These are phyloP conservation scores for Madurella mycetomatis DNA, from an alignment of 2,329 filamentous ascomycete genomes.

Conservation along the genomic window DNA sequence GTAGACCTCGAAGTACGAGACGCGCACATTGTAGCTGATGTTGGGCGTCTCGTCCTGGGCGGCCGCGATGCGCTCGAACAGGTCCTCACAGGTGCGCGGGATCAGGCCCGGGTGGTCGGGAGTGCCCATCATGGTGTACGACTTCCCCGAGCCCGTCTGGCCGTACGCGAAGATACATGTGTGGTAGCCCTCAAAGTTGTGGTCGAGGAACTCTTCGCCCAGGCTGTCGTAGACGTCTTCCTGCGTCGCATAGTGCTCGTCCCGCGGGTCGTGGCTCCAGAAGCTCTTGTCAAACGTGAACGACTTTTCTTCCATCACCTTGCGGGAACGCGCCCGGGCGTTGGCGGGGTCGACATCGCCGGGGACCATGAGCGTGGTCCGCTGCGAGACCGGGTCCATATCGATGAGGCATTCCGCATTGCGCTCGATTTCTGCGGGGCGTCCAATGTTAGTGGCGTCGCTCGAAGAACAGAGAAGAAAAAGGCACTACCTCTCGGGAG, in stretches of 20 bases:
- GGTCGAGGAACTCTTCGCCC: slow-evolving; percentile 94
- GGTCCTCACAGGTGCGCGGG: slow-evolving; percentile 88
- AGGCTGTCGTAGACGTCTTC: slow-evolving; percentile 91
- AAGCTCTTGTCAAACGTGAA: slow-evolving; percentile 98
- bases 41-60: slow-evolving; percentile 75
- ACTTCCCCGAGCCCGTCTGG: slow-evolving; percentile 95
- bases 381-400: slow-evolving; percentile 85
- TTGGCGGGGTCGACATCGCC: slow-evolving; percentile 47
- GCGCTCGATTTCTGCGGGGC: slow-evolving; percentile 68
- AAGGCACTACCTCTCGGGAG: slow-evolving; percentile 62
- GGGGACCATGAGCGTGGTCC: slow-evolving; percentile 66
- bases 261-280: slow-evolving; percentile 81
- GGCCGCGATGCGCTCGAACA: slow-evolving; percentile 87
- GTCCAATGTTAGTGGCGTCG: background rate
- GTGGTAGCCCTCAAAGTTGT: slow-evolving; percentile 99
- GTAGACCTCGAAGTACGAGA: slow-evolving; percentile 99
- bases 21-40: slow-evolving; percentile 93
- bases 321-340: slow-evolving; percentile 60
- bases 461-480: too few species aligned
- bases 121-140: slow-evolving; percentile 96
- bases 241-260: slow-evolving; percentile 85
- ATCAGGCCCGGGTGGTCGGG: slow-evolving; percentile 85
- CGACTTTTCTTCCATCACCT: slow-evolving; percentile 76
- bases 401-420: slow-evolving; percentile 79
- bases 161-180: slow-evolving; percentile 99